phyloP scores from a whole-genome alignment of 768 basidiomycete genomes.

The Pholiota microspora region DNA sequence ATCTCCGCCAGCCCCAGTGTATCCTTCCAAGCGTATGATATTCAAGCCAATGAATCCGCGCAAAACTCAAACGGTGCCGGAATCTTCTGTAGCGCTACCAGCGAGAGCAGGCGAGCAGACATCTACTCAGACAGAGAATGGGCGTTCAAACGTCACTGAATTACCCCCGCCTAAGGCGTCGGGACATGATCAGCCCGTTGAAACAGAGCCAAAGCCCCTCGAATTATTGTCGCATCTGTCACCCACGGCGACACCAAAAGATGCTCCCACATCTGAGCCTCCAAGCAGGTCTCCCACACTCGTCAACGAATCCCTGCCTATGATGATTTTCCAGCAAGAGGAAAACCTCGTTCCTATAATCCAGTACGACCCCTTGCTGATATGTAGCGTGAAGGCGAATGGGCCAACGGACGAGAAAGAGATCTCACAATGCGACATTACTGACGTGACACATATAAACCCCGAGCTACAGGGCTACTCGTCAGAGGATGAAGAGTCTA shows the following conservation, averaged over 20 bases:
- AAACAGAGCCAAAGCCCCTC: not conserved
- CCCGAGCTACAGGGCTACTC: not conserved
- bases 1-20: not conserved
- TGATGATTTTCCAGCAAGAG: not conserved
- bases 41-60: constrained; percentile 9
- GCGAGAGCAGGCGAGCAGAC: not conserved
- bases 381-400: not conserved
- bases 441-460: not conserved
- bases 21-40: not conserved
- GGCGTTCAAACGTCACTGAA: too few relatives aligned
- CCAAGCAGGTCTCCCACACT: constrained; percentile 1
- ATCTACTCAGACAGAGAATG: too few relatives aligned
- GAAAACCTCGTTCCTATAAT: not conserved
- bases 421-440: not conserved
- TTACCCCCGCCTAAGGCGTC: too few relatives aligned
- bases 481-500: not conserved
- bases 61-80: not conserved
- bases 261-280: not conserved
- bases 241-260: not conserved
- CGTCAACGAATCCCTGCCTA: not conserved
- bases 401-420: not conserved
- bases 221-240: not conserved
- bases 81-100: not conserved
- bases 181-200: not conserved
- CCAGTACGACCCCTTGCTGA: not conserved